Evolutionary conservation across 306 rosid genomes (phyloP), one percentile per base, ranked within the genome.

Genomic region (Begonia masoniana): DNA sequence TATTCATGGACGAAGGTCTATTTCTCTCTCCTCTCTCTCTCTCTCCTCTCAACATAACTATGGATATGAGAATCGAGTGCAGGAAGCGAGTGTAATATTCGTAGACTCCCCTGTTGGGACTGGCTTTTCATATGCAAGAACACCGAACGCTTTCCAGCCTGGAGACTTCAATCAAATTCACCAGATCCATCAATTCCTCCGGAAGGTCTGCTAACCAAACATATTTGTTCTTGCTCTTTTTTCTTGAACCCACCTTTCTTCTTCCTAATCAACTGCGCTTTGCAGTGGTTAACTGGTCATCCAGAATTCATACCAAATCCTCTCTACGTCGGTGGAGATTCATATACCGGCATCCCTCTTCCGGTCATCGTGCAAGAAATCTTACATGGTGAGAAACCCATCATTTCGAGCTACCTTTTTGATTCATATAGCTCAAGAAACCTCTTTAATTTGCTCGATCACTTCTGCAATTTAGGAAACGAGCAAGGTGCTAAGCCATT

Each of bases 1-100:
- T 17, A 68, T 15, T 76, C 94, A 6, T 87, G 96, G 96, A 83
- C 96, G 39, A 72, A 81, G 94, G 96, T 83, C 47, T 31, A 5
- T 9, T 1, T 31, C 39, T 31, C 9, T 31, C 39, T 31, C 39
- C 9, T 7, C 9, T 7, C 39, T 31, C 39, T 31, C 39, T 46
- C 51, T 47, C 5, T 55, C 39, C 39, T 31, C 39, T 31, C 7
- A 1, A 1, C 7, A 2, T 31, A 7, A 31, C 39, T 31, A 31
- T 31, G 39, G 39, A 31, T 21, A 21, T 31, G 39, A 7, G 39
- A 31, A 31, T 6, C 5, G 39, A 31, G 39, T 31, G 8, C 56
- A 83, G 96, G 70, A 52, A 43, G 72, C 79, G 7, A 83, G 59
- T 64, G 62, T 83, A 41, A 64, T 83, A 55, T 83, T 83, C 47